These are phyloP conservation scores for Trypanosoma mega DNA, from an alignment of 208 protist genomes.

Conservation along the genomic window DNA sequence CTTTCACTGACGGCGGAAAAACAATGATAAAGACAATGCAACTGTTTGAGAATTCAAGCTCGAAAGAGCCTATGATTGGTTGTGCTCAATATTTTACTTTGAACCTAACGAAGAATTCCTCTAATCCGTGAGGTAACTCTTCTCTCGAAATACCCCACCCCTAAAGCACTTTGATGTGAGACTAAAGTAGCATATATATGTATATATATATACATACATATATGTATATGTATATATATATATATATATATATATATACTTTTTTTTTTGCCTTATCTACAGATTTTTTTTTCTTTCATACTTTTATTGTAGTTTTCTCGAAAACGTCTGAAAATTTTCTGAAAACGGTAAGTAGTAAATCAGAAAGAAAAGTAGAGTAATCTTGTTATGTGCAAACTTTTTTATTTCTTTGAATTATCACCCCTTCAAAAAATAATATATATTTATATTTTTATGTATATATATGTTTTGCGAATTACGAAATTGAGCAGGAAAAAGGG, in stretches of 20 bases:
- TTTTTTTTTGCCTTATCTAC: slow-evolving; percentile 24
- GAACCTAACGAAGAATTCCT: no score
- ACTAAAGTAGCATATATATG: no score
- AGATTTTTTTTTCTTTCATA: slow-evolving; percentile 1
- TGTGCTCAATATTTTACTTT: slow-evolving; percentile 29
- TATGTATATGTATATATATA: no score
- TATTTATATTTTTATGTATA: slow-evolving; percentile 13
- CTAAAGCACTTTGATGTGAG: no score
- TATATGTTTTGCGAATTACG: slow-evolving; percentile 13
- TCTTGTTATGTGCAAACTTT: not conserved
- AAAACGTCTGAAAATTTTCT: no score
- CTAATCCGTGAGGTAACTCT: no score
- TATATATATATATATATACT: no score
- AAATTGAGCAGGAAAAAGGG: no score
- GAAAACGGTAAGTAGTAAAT: not conserved
- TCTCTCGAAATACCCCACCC: no score
- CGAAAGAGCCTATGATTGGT: slow-evolving; percentile 20
- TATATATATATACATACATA: no score
- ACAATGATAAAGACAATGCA: slow-evolving; percentile 25
- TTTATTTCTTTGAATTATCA: slow-evolving; percentile 15
- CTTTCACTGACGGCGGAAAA: slow-evolving; percentile 30
- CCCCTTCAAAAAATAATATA: not conserved
- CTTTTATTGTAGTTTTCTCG: no score
- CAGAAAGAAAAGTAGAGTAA: slow-evolving; percentile 5
- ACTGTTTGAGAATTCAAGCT: slow-evolving; percentile 3